These are phyloP conservation scores for Xylariaceae sp. DNA, from an alignment of 2,329 filamentous ascomycete species.

Conservation along the genomic window DNA sequence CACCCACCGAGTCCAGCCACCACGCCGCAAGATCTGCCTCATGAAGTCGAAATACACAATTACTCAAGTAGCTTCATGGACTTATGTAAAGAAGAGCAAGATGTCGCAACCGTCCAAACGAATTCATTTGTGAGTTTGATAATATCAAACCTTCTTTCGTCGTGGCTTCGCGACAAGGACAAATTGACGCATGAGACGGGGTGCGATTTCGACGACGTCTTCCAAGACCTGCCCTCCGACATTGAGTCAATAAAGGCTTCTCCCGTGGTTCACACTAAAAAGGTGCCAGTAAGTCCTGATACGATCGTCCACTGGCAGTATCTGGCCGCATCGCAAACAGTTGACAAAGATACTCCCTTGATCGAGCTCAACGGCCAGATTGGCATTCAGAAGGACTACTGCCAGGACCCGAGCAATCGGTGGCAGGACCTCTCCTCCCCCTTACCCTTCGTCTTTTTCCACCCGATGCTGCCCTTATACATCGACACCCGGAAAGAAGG, in stretches of 20 bases:
- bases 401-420: slow-evolving; percentile 57
- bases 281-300: slow-evolving; percentile 41
- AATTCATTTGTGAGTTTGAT: slow-evolving; percentile 75
- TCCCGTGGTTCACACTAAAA: slow-evolving; percentile 48
- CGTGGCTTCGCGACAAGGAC: slow-evolving; percentile 72
- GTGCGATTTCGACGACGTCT: slow-evolving; percentile 61
- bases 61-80: slow-evolving; percentile 73
- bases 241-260: slow-evolving; percentile 39
- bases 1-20: slow-evolving; percentile 71
- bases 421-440: slow-evolving; percentile 62
- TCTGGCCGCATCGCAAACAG: slow-evolving; percentile 46
- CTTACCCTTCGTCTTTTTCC: slow-evolving; percentile 78
- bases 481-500: slow-evolving; percentile 84
- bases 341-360: slow-evolving; percentile 52
- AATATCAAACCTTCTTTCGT: slow-evolving; percentile 67
- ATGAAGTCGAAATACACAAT: slow-evolving; percentile 59
- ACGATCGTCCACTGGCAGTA: slow-evolving; percentile 65
- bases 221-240: slow-evolving; percentile 47
- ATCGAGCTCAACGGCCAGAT: slow-evolving; percentile 74
- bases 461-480: slow-evolving; percentile 80
- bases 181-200: slow-evolving; percentile 64
- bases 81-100: slow-evolving; percentile 58
- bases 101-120: slow-evolving; percentile 55
- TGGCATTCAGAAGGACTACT: slow-evolving; percentile 69
- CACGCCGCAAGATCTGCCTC: slow-evolving; percentile 59